These are phyloP conservation scores for Neurospora cerealis DNA, from an alignment of 495 filamentous ascomycete genomes.

Conservation along the genomic window DNA sequence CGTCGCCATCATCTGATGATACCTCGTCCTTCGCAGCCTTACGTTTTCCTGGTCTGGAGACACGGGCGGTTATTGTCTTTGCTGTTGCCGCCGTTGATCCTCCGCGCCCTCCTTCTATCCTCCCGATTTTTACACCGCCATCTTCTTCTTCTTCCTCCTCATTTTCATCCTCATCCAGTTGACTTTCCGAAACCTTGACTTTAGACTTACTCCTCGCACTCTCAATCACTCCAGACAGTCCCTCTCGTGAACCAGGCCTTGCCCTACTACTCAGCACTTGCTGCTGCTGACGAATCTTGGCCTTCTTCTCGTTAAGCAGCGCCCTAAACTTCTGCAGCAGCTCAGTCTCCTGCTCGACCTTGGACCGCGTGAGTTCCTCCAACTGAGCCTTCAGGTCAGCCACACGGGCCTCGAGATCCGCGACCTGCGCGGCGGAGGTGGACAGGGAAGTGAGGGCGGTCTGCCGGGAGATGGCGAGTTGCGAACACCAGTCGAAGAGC, in stretches of 20 bases:
- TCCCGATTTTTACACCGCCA: background rate
- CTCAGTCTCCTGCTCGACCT: conserved; percentile 57
- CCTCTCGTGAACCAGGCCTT: background rate
- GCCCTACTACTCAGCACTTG: conserved; percentile 42
- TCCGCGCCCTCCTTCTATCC: conserved; percentile 1
- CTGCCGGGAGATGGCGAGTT: conserved; percentile 20
- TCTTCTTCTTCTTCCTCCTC: background rate
- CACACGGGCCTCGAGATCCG: conserved; percentile 37
- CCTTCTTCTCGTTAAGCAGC: conserved; percentile 77
- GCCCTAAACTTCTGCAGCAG: conserved; percentile 61
- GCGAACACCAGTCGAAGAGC: conserved; percentile 63
- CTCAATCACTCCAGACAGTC: background rate
- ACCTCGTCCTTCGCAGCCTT: conserved; percentile 29
- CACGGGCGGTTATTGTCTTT: conserved; percentile 12
- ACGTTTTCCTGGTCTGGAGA: conserved; percentile 39
- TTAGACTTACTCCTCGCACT: background rate
- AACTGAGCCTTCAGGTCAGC: conserved; percentile 45
- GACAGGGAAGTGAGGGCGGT: conserved; percentile 31
- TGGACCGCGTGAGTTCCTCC: conserved; percentile 54
- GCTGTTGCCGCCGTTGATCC: conserved; percentile 1
- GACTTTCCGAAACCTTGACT: background rate
- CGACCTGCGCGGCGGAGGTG: conserved; percentile 32
- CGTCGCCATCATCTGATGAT: conserved; percentile 27
- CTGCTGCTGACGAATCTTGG: conserved; percentile 82
- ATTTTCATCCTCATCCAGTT: background rate